Evolutionary conservation across 805 yeast genomes (phyloP), one percentile per base, ranked within the genome.

Genomic region (Priceomyces castillae): DNA sequence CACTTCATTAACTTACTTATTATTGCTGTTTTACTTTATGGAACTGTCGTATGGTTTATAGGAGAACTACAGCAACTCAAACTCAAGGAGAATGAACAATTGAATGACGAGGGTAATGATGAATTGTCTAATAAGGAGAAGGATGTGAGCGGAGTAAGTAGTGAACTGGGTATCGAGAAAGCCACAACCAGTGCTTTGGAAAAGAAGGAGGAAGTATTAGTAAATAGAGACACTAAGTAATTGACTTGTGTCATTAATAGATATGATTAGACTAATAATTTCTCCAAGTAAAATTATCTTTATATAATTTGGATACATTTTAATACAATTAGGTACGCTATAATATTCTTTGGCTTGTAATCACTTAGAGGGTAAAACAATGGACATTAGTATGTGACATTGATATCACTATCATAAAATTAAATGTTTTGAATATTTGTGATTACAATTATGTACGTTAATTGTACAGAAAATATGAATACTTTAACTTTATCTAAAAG

Each of bases 1-100:
- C 99, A 94, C 63, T 79, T 77, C 53, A 53, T 76, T 42, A 79
- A 78, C 48, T 64, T 79, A 39, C 60, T 77, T 36, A 67, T 78
- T 18, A 74, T 89, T 40, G 80, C 92, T 0, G 42, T 76, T 6
- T 66, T 81, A 15, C 70, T 94, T 18, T 94, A 96, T 86, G 84
- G 72, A 0, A 74, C 86, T 1, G 82, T 92, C 41, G 78, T 90
- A 11, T 94, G 99, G 99, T 94, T 92, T 58, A 78, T 90, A 11
- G 59, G 62, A 9, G 97, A 90, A 63, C 61, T 89, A 42, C 69
- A 73, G 34, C 59, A 58, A 40, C 77, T 66, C 40, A 72, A 77
- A 56, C 60, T 76, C 52, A 73, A 75, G 56, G 62, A 68, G 15
- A 69, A 73, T 43, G 67, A 69, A 44, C 70, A 68, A 42, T 57